phyloP scores from a whole-genome alignment of 2,329 filamentous ascomycete genomes.

The Hymenoscyphus scutula region DNA sequence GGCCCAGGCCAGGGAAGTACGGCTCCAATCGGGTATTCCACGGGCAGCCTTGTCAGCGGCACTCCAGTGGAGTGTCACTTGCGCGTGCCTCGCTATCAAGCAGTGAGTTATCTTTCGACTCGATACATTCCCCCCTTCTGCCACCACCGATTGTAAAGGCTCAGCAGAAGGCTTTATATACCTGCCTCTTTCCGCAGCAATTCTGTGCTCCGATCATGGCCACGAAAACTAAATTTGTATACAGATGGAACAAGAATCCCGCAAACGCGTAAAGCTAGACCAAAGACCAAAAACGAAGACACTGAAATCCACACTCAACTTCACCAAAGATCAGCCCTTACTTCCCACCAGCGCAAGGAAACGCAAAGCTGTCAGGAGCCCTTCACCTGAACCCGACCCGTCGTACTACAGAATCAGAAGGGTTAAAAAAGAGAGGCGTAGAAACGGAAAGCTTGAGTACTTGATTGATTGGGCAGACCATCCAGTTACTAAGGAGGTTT shows the following conservation, averaged over 20 bases:
- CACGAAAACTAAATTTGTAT: conserved; percentile 8
- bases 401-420: conserved; percentile 14
- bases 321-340: neutral
- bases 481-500: conserved; percentile 46
- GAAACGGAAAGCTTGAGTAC: conserved; percentile 41
- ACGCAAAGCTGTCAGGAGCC: neutral
- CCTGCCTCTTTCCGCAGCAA: neutral
- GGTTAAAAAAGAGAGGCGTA: conserved; percentile 22
- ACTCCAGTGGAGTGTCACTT: neutral
- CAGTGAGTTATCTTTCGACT: conserved; percentile 1
- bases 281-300: conserved; percentile 1
- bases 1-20: neutral
- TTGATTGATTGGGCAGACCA: conserved; percentile 57
- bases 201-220: conserved; percentile 7
- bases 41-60: neutral
- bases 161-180: neutral
- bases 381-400: neutral
- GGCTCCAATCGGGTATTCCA: neutral
- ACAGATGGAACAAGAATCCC: conserved; percentile 14
- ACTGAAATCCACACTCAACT: neutral
- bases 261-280: conserved; percentile 9
- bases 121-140: neutral
- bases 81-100: conserved; percentile 8
- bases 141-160: neutral
- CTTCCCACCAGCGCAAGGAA: conserved; percentile 2